Evolutionary conservation across 2,329 filamentous ascomycete species (phyloP).

Genomic region (Fusarium sp.): DNA sequence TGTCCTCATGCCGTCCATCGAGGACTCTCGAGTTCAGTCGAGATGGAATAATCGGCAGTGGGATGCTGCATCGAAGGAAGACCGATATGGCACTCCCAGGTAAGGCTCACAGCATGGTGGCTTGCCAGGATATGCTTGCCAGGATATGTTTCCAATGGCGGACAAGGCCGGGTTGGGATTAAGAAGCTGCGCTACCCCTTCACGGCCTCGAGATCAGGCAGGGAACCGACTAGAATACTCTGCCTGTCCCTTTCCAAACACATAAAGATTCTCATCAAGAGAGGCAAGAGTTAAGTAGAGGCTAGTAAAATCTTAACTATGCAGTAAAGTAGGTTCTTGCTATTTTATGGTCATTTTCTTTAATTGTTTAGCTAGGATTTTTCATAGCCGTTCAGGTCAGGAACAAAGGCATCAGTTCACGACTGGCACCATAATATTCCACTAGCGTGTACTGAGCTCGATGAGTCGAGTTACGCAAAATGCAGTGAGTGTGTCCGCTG

Average conservation of each 20-base stretch:
- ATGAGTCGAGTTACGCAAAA: constrained; percentile 36
- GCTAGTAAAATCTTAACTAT: too few species aligned
- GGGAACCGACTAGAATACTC: constrained; percentile 22
- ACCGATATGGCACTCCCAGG: constrained; percentile 9
- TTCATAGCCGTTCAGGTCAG: too few species aligned
- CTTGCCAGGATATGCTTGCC: constrained; percentile 17
- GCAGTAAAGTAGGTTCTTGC: too few species aligned
- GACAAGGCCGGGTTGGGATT: constrained; percentile 20
- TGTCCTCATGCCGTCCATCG: constrained; percentile 21
- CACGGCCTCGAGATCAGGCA: constrained; percentile 45
- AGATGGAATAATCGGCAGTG: constrained; percentile 7
- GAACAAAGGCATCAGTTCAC: too few species aligned
- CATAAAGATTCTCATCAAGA: too few species aligned
- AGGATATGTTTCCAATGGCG: constrained; percentile 20
- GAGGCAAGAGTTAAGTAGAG: too few species aligned
- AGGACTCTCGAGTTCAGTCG: constrained; percentile 12
- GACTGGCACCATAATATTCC: too few species aligned
- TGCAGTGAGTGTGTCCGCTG: constrained; percentile 22
- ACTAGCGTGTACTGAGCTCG: not conserved
- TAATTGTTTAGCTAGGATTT: too few species aligned
- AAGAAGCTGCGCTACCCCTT: constrained; percentile 26
- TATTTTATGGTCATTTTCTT: too few species aligned
- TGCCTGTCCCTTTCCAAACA: too few species aligned
- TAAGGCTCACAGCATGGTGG: constrained; percentile 33
- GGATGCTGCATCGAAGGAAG: constrained; percentile 26